A percentile compares a stretch with the other conserved stretches of the same genome.
phyloP scores from a whole-genome alignment of 2,329 filamentous ascomycete species.

The Colletotrichum karsti region DNA sequence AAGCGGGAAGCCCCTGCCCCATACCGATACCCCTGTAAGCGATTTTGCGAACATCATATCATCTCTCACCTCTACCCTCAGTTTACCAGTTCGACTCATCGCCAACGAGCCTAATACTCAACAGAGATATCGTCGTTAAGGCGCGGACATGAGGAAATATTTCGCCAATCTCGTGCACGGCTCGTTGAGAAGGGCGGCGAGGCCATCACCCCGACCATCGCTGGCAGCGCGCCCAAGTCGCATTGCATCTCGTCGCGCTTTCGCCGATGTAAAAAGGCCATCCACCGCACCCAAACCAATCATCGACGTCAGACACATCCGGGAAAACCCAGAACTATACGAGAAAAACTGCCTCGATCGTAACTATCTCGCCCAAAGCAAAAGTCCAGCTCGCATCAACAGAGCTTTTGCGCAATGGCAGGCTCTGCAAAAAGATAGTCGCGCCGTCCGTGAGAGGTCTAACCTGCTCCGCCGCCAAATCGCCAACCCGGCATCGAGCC shows the following conservation, averaged over 20 bases:
- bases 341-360: conserved; percentile 84
- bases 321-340: conserved; percentile 82
- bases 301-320: conserved; percentile 90
- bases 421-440: conserved; percentile 66
- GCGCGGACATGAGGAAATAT: conserved; percentile 10
- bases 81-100: background rate
- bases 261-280: conserved; percentile 56
- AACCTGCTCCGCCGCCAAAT: conserved; percentile 70
- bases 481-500: conserved; percentile 58
- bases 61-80: background rate
- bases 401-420: conserved; percentile 66
- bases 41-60: background rate
- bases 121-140: background rate
- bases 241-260: conserved; percentile 9
- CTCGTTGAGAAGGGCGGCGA: background rate
- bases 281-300: conserved; percentile 80
- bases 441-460: conserved; percentile 69
- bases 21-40: conserved; percentile 15
- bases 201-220: background rate
- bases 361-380: conserved; percentile 74
- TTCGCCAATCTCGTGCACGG: background rate
- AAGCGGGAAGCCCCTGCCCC: background rate
- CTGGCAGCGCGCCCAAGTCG: background rate
- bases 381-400: conserved; percentile 64
- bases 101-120: background rate